Percentiles rank a stretch among this genome's conserved stretches.
These are phyloP conservation scores for Pleurotus eryngii DNA, from an alignment of 768 basidiomycete species.

Conservation along the genomic window DNA sequence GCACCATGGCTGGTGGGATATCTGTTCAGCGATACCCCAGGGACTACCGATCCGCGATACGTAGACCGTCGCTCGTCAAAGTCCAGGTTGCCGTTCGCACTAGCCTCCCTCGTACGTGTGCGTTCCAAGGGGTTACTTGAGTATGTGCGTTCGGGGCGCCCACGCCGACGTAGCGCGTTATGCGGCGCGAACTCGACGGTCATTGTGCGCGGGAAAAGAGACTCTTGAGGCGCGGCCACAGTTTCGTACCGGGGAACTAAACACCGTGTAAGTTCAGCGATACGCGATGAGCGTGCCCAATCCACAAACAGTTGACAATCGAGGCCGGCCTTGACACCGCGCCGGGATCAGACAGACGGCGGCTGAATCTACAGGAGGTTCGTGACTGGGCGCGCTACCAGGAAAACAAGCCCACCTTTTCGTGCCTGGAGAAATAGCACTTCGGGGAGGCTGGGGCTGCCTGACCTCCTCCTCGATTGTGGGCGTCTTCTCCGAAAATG, in stretches of 20 bases:
- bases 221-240: slow-evolving; percentile 1
- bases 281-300: neutral
- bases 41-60: slow-evolving; percentile 14
- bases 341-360: slow-evolving; percentile 38
- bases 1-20: slow-evolving; percentile 16
- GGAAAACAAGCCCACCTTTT: neutral
- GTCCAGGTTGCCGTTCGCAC: too few species aligned
- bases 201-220: slow-evolving; percentile 28
- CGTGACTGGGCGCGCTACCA: neutral
- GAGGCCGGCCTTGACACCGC: slow-evolving; percentile 29
- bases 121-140: slow-evolving; percentile 5
- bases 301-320: slow-evolving; percentile 28
- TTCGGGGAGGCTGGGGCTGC: neutral
- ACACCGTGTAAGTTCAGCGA: neutral
- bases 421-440: neutral
- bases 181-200: slow-evolving; percentile 52
- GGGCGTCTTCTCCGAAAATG: neutral
- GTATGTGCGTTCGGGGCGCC: slow-evolving; percentile 16
- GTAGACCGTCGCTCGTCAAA: slow-evolving; percentile 19
- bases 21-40: slow-evolving; percentile 16
- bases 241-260: slow-evolving; percentile 5
- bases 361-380: slow-evolving; percentile 14
- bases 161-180: slow-evolving; percentile 19
- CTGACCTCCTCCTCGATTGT: neutral
- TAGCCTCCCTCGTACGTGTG: neutral